These are phyloP conservation scores for Ramichloridium luteum DNA, from an alignment of 2,329 filamentous ascomycete species.

Conservation along the genomic window DNA sequence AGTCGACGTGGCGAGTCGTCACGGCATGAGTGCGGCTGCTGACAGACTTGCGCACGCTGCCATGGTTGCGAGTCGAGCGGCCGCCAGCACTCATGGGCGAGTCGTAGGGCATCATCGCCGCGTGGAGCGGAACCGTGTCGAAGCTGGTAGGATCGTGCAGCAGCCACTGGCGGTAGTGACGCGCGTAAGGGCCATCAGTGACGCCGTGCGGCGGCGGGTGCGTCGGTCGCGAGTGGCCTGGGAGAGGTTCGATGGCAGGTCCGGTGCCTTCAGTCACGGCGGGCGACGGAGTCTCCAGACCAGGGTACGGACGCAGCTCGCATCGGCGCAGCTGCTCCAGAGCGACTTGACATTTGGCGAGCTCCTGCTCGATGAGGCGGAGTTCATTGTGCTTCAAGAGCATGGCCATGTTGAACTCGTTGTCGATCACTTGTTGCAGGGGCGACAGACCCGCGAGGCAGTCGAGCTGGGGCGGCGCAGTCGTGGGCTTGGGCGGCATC, in stretches of 20 bases:
- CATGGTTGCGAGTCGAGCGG: slow-evolving; percentile 66
- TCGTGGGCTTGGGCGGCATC: too few relatives aligned
- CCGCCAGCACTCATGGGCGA: slow-evolving; percentile 42
- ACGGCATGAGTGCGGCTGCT: slow-evolving; percentile 45
- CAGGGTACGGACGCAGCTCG: slow-evolving; percentile 81
- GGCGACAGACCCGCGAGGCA: slow-evolving; percentile 28
- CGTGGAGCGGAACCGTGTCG: slow-evolving; percentile 40
- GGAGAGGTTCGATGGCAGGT: slow-evolving; percentile 49
- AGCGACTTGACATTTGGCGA: slow-evolving; percentile 87
- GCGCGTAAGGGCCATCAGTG: slow-evolving; percentile 79
- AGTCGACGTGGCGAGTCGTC: slow-evolving; percentile 46
- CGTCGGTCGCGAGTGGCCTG: slow-evolving; percentile 54
- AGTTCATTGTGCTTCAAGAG: slow-evolving; percentile 89
- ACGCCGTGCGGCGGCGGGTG: slow-evolving; percentile 86
- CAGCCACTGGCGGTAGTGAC: slow-evolving; percentile 93
- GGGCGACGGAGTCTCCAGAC: slow-evolving; percentile 52
- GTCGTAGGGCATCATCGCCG: slow-evolving; percentile 15
- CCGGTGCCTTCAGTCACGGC: slow-evolving; percentile 65
- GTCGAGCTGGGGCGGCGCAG: slow-evolving; percentile 2
- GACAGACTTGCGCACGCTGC: slow-evolving; percentile 40
- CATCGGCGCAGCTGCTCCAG: slow-evolving; percentile 89
- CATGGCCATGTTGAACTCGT: slow-evolving; percentile 84
- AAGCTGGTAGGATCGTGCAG: slow-evolving; percentile 79
- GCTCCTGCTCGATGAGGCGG: slow-evolving; percentile 85
- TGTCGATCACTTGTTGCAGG: slow-evolving; percentile 62